Conservation (phyloP, 176 grass and related monocot species). For the Oryza nivara region DNA sequence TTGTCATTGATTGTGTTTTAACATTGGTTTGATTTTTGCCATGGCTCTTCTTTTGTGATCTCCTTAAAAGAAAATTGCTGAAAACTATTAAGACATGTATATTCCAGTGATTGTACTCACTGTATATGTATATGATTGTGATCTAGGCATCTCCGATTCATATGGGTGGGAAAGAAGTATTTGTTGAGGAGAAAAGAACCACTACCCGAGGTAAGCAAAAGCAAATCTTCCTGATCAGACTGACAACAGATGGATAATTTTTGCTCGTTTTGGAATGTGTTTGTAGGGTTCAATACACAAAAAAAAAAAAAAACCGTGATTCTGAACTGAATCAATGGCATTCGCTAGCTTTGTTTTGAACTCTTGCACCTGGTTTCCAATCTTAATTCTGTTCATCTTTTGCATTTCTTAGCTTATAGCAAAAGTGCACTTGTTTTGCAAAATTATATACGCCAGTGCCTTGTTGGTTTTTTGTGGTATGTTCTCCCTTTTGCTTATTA, state of each 20-base stretch:
- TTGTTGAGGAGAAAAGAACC: conserved; percentile 63
- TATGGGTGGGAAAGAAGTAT: conserved; percentile 50
- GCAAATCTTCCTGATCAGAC: neutral
- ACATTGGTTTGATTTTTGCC: neutral
- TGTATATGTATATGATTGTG: conserved; percentile 2
- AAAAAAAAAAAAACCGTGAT: neutral
- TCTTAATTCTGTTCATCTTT: neutral
- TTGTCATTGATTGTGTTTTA: neutral
- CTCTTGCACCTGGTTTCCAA: neutral
- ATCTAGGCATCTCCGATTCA: conserved; percentile 62
- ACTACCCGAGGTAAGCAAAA: conserved; percentile 55
- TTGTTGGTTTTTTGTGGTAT: neutral
- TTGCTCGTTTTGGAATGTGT: neutral
- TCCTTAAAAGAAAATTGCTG: neutral
- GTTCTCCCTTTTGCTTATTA: neutral
- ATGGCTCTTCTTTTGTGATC: neutral
- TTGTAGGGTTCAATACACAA: neutral
- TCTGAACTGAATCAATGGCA: neutral
- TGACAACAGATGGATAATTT: neutral
- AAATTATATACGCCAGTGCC: neutral
- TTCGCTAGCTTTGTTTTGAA: neutral
- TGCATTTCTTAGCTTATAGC: neutral
- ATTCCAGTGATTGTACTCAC: neutral
- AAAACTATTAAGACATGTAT: neutral
- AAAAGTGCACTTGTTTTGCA: conserved; percentile 16